These are phyloP conservation scores for Leccinum subrobustum DNA, from an alignment of 1,284 basidiomycete genomes.

Conservation along the genomic window DNA sequence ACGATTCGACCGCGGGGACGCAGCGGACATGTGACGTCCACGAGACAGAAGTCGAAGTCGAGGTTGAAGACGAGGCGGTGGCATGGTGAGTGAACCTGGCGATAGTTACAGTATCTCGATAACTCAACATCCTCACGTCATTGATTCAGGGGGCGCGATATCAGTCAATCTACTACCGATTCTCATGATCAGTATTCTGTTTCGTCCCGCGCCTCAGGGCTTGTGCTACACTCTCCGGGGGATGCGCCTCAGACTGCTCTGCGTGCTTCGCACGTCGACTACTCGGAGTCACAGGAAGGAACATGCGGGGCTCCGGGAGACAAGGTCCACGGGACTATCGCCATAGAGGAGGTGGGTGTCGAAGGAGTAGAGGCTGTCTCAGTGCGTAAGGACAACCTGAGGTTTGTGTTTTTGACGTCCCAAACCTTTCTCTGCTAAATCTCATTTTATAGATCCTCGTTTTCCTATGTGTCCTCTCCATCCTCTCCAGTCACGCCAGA, in stretches of 20 bases:
- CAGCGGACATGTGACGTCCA: background rate
- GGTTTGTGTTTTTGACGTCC: too few species aligned
- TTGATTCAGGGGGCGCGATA: constrained; percentile 4
- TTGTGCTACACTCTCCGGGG: background rate
- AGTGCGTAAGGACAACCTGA: too few species aligned
- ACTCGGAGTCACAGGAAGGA: background rate
- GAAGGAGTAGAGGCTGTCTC: too few species aligned
- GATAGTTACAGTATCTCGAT: background rate
- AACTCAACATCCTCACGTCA: background rate
- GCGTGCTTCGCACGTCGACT: background rate
- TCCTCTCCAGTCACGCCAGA: too few species aligned
- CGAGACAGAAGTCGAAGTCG: background rate
- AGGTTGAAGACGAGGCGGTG: background rate
- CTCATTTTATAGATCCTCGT: too few species aligned
- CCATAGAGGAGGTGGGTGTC: too few species aligned
- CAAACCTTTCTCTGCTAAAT: too few species aligned
- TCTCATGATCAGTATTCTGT: too few species aligned
- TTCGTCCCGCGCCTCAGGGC: background rate
- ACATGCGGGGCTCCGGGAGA: too few species aligned
- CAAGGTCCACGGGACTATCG: too few species aligned
- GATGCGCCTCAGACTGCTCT: background rate
- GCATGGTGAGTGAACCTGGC: constrained; percentile 7
- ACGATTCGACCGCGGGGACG: background rate
- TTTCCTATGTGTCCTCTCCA: too few species aligned
- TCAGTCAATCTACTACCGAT: background rate